Conservation (phyloP, 345 rosid species). For the Durio zibethinus region DNA sequence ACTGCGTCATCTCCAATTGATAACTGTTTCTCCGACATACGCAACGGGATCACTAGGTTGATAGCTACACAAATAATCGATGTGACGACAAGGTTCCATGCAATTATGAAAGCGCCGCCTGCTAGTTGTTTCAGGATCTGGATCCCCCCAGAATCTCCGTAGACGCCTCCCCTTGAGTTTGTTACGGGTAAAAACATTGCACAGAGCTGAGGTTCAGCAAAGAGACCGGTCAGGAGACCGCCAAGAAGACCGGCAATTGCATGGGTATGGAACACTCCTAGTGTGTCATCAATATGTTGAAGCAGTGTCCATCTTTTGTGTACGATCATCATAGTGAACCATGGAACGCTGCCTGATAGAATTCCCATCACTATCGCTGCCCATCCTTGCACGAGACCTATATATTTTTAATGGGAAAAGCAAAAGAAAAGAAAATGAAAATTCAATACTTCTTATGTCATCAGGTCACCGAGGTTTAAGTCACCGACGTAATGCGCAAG, state of each 20-base stretch:
- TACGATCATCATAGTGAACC: slow-evolving; percentile 51
- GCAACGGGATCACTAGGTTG: slow-evolving; percentile 32
- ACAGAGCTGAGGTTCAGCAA: slow-evolving; percentile 39
- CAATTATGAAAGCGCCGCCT: slow-evolving; percentile 36
- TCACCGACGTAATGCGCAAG: neutral
- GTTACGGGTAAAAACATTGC: slow-evolving; percentile 39
- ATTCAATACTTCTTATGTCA: too few relatives aligned
- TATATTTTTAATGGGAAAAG: neutral
- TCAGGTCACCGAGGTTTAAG: too few relatives aligned
- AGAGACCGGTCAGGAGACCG: slow-evolving; percentile 40
- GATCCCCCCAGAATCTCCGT: slow-evolving; percentile 40
- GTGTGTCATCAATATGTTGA: slow-evolving; percentile 40
- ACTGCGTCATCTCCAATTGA: slow-evolving; percentile 48
- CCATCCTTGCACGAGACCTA: slow-evolving; percentile 59
- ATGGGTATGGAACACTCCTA: slow-evolving; percentile 47
- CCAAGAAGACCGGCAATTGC: slow-evolving; percentile 51
- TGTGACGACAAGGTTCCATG: slow-evolving; percentile 40
- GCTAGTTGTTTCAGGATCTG: slow-evolving; percentile 46
- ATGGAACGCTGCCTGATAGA: slow-evolving; percentile 46
- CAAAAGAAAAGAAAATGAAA: neutral
- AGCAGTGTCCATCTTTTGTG: slow-evolving; percentile 44
- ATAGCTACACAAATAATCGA: slow-evolving; percentile 38
- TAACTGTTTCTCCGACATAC: slow-evolving; percentile 46
- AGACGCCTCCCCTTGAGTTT: slow-evolving; percentile 40
- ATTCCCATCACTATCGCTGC: slow-evolving; percentile 49